Evolutionary conservation across 345 rosid genomes (phyloP), one percentile per base, ranked within the genome.

Genomic region (Nasturtium officinale): DNA sequence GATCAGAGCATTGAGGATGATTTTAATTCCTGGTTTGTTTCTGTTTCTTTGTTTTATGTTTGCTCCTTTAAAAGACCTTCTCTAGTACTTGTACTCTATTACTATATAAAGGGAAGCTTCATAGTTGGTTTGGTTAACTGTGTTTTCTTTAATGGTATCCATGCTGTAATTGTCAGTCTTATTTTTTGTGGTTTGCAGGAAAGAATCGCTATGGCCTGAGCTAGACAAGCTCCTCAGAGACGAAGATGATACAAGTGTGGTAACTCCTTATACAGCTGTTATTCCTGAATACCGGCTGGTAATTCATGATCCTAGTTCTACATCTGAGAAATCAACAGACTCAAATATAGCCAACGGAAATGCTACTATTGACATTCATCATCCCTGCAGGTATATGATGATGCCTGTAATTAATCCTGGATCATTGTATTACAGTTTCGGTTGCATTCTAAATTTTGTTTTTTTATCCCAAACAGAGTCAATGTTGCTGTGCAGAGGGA

Each of bases 1-100:
- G 99, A 95, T 77, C 97, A 91, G 79, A 89, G 96, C 81, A 95
- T 95, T 68, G 97, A 95, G 77, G 99, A 95, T 84, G 99, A 95
- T 80, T 95, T 91, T 45, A 51, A 79, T 79, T 89, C 93, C 8
- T 85, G 90, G 90, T 84, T 70, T 79, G 58, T 65, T 43, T 68
- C 45, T 67, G 10, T 21, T 33, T 60, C 56, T 45, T 32, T 35
- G 42, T 20, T 42, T 33, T 71, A 15, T 5, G 8, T 64, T 54
- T 57, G 20, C 66, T 64, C 33, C 13, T 45, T 17, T 70, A 42
- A 45, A 13, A 69, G 3, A 18, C 32, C 23, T 68, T 60, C 20
- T 32, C 26, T 58, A 28, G 23, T 55, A 54, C 56, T 59, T 32
- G 17, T 42, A 52, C 30, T 21, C 29, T 29, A 42, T 63, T 37